Conservation (phyloP, 2,329 filamentous ascomycete genomes). For the Tolypocladium ovalisporum region DNA sequence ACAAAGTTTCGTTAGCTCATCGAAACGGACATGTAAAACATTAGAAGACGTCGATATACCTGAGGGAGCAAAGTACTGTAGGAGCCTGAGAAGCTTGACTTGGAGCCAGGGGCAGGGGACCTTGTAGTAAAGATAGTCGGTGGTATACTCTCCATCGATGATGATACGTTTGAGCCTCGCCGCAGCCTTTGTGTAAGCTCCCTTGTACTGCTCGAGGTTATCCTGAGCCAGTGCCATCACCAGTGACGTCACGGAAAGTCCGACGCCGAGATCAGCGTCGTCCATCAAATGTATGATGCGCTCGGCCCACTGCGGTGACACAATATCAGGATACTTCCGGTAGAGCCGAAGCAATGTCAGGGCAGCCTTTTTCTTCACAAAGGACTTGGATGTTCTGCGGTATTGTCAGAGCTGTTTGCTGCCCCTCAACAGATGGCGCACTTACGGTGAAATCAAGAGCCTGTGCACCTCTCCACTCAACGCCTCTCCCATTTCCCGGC, state of each 20-base stretch:
- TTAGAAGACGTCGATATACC: slow-evolving; percentile 36
- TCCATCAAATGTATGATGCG: slow-evolving; percentile 99
- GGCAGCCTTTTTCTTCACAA: slow-evolving; percentile 98
- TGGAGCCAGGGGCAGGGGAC: slow-evolving; percentile 99
- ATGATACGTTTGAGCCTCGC: slow-evolving; percentile 81
- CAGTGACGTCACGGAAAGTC: slow-evolving; percentile 87
- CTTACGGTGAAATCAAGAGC: slow-evolving; percentile 86
- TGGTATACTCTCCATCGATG: slow-evolving; percentile 78
- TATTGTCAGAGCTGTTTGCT: slow-evolving; percentile 3
- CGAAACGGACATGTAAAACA: not conserved
- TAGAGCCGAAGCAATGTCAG: slow-evolving; percentile 87
- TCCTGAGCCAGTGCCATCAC: slow-evolving; percentile 94
- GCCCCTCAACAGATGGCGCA: slow-evolving; percentile 9
- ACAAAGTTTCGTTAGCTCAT: not conserved
- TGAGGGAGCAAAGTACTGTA: slow-evolving; percentile 95
- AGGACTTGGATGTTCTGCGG: slow-evolving; percentile 66
- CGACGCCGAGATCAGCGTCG: slow-evolving; percentile 86
- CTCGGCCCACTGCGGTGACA: slow-evolving; percentile 95
- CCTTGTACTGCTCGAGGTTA: slow-evolving; percentile 86
- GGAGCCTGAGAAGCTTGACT: slow-evolving; percentile 79
- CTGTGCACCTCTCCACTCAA: slow-evolving; percentile 85
- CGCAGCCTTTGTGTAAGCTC: slow-evolving; percentile 88
- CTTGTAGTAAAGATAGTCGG: slow-evolving; percentile 97
- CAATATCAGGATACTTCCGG: slow-evolving; percentile 85
- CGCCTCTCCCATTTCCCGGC: slow-evolving; percentile 94